These are phyloP conservation scores for Cynanchum wilfordii DNA, from an alignment of 257 asterid genomes.

Conservation along the genomic window DNA sequence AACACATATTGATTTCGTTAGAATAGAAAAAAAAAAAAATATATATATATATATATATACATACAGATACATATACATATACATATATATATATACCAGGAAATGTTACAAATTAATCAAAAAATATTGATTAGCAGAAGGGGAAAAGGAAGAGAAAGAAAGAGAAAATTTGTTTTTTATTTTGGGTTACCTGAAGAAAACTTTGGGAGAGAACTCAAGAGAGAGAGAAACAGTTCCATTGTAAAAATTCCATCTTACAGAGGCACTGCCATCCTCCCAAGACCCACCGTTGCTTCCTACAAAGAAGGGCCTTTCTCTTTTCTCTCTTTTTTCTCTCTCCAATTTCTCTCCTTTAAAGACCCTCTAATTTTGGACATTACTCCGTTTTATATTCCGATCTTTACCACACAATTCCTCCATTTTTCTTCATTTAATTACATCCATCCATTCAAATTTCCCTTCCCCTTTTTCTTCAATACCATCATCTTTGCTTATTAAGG, in stretches of 20 bases:
- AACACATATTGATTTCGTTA: neutral
- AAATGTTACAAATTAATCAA: too few relatives aligned
- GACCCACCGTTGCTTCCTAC: conserved; percentile 29
- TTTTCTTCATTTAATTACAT: neutral
- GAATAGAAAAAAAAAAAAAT: neutral
- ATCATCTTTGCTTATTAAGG: too few relatives aligned
- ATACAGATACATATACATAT: too few relatives aligned
- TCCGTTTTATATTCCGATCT: conserved; percentile 2
- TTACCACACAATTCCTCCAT: conserved; percentile 2
- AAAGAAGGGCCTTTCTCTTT: conserved; percentile 19
- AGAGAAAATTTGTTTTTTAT: too few relatives aligned
- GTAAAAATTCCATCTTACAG: conserved; percentile 16
- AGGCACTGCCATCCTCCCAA: conserved; percentile 20
- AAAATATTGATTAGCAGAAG: neutral
- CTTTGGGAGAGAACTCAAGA: conserved; percentile 15
- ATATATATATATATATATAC: too few relatives aligned
- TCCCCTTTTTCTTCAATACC: too few relatives aligned
- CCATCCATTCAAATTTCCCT: neutral
- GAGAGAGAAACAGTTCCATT: conserved; percentile 14
- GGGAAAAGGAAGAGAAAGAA: neutral
- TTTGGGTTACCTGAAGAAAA: conserved; percentile 22
- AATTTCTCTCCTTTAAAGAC: conserved; percentile 8
- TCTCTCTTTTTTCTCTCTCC: conserved; percentile 17
- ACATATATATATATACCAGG: too few relatives aligned
- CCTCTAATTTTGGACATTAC: conserved; percentile 17